phyloP scores from a whole-genome alignment of 108 stramenopile genomes.

The Aurantiochytrium sp. region DNA sequence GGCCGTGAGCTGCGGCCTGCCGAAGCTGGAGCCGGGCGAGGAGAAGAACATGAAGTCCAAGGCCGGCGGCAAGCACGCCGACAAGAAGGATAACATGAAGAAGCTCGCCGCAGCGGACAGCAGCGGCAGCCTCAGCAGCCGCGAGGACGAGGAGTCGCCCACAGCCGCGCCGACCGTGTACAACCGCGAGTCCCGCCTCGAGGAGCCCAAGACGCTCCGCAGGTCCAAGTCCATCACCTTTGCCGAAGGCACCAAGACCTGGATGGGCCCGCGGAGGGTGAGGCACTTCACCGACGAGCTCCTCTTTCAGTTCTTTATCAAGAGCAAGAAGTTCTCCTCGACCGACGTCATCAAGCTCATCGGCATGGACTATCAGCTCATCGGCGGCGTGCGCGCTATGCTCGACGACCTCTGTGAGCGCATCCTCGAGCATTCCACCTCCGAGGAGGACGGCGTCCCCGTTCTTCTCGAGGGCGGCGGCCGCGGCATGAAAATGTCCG shows the following conservation, averaged over 20 bases:
- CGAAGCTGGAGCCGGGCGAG: not conserved
- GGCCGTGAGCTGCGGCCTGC: not conserved
- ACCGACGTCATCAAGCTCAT: not conserved
- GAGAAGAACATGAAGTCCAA: not conserved
- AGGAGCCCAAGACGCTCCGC: not conserved
- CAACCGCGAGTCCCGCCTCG: not conserved
- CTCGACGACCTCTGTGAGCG: not conserved
- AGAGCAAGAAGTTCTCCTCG: not conserved
- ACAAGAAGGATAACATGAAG: not conserved
- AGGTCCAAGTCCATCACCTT: not conserved
- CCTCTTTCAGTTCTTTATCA: not conserved
- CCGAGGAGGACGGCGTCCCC: conserved; percentile 17
- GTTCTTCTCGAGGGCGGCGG: conserved; percentile 3
- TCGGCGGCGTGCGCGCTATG: not conserved
- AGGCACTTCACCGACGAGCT: not conserved
- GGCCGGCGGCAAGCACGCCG: not conserved
- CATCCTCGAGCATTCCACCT: not conserved
- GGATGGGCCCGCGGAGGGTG: not conserved
- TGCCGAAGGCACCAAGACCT: not conserved
- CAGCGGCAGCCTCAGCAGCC: too few relatives aligned
- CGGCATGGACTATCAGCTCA: not conserved
- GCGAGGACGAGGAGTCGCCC: not conserved
- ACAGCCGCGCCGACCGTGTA: not conserved
- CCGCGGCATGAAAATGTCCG: not conserved
- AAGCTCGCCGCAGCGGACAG: not conserved